Evolutionary conservation across 2,329 filamentous ascomycete genomes (phyloP).

Genomic region (Colletotrichum sp.): DNA sequence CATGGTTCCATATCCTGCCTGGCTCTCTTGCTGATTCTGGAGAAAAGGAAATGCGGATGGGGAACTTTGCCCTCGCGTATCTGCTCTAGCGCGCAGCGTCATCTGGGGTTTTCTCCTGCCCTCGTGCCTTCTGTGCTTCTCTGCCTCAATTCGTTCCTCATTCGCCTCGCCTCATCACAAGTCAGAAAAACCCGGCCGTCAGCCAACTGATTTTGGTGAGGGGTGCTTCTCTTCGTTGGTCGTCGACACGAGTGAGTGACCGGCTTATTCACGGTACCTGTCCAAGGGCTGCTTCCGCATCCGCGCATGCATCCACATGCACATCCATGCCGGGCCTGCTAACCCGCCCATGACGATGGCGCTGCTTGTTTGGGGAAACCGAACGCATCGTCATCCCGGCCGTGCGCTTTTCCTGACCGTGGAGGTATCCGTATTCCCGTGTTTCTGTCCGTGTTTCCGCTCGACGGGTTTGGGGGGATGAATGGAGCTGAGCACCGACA

Average conservation of each 20-base stretch:
- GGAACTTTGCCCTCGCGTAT: conserved; percentile 11
- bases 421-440: too few species aligned
- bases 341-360: too few species aligned
- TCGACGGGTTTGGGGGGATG: not conserved
- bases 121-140: not conserved
- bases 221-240: not conserved
- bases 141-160: not conserved
- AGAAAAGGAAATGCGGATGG: conserved; percentile 5
- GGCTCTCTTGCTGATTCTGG: not conserved
- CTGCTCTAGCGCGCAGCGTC: not conserved
- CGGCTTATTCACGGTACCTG: not conserved
- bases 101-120: not conserved
- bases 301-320: too few species aligned
- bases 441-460: too few species aligned
- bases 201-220: not conserved
- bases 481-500: not conserved
- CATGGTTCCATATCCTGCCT: not conserved
- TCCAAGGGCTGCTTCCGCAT: too few species aligned
- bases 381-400: too few species aligned
- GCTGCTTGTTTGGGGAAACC: too few species aligned
- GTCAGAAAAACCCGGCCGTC: not conserved
- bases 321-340: too few species aligned
- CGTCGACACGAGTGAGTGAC: not conserved
- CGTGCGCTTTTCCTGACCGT: too few species aligned
- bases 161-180: not conserved